Percentiles rank a stretch among this genome's conserved stretches.
Evolutionary conservation across 306 rosid species (phyloP).

Genomic region (Carpinus fangiana): DNA sequence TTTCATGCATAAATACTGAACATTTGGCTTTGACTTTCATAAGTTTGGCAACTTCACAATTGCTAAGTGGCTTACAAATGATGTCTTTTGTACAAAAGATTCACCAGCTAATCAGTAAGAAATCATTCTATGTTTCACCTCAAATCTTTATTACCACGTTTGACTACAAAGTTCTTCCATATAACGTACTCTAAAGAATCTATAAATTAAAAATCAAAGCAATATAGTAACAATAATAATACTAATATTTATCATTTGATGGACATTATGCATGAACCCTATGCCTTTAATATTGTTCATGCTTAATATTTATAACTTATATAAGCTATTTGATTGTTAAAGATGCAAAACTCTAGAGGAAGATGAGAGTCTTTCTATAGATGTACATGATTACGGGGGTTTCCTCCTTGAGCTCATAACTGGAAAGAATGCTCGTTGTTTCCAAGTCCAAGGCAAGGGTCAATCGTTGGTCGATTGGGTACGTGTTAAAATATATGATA

Average conservation of each 20-base stretch:
- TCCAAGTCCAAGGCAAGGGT: conserved; percentile 13
- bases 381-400: conserved; percentile 26
- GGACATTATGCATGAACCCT: no score
- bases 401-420: conserved; percentile 34
- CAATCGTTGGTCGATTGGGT: conserved; percentile 31
- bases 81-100: not conserved
- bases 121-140: not conserved
- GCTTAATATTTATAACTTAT: no score
- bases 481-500: not conserved
- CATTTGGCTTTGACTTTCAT: conserved; percentile 6
- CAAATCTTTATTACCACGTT: not conserved
- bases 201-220: not conserved
- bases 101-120: conserved; percentile 20
- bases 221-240: not conserved
- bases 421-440: conserved; percentile 12
- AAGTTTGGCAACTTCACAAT: conserved; percentile 17
- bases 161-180: not conserved
- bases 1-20: not conserved
- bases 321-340: not conserved
- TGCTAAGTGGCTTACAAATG: conserved; percentile 26
- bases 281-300: no score
- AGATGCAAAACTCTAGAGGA: conserved; percentile 16
- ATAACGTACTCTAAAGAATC: not conserved
- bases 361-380: conserved; percentile 16
- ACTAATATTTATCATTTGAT: not conserved